Base-by-base conservation (phyloP, 768 basidiomycete species). In the Hericium alpestre region DNA sequence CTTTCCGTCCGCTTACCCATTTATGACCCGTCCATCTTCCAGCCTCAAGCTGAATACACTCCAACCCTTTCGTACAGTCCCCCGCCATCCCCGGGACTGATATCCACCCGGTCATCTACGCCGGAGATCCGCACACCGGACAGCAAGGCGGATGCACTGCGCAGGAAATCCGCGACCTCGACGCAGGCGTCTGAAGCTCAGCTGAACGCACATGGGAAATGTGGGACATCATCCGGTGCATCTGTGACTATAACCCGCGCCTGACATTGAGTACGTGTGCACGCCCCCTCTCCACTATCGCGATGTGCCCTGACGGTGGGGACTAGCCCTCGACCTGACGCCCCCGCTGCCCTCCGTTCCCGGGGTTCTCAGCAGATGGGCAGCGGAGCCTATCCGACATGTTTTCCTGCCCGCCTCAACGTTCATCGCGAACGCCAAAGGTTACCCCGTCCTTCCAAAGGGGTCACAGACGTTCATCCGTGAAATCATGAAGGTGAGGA, bases 401-500 rank as follows among this genome's bases (percentile, higher is more conserved):
- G 77, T 99, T 55, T 89, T 91, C 70, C 74, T 98, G 1, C 93
- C 96, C 4, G 84, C 93, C 0, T 83, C 88, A 12, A 81, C 92
- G 4, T 99, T 97, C 70, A 93, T 98, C 65, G 84, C 93, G 11
- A 99, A 99, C 69, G 80, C 84, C 53, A 95, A 96, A 72, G 95
- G 93, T 2, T 99, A 96, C 69, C 96, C 96, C 0, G 96, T 99
- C 6, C 79, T 99, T 16, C 89, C 91, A 12, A 98, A 97, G 70
- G 84, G 85, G 10, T 89, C 92, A 2, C 96, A 99, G 64, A 79
- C 80, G 1, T 97, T 99, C 73, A 80, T 98, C 55, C 84, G 87
- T 59, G 84, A 92, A 59, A 84, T 87, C 72, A 89, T 94, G 82
- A 86, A 89, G 73, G 91, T 83, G 68, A 70, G 82, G 71, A 58